Evolutionary conservation across 2,329 filamentous ascomycete species (phyloP).

Genomic region (Apiospora sp.): DNA sequence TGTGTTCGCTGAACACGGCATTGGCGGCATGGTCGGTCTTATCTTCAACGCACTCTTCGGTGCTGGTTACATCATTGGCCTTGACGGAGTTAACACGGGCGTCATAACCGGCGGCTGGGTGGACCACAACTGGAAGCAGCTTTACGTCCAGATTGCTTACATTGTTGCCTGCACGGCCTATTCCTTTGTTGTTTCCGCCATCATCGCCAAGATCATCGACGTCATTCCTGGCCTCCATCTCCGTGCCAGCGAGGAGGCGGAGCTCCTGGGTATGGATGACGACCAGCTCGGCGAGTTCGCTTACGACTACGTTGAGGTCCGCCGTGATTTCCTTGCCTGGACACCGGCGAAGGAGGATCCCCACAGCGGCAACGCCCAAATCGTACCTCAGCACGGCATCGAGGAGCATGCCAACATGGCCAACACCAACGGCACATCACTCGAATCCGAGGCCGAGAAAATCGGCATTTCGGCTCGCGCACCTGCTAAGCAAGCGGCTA

Average conservation of each 20-base stretch:
- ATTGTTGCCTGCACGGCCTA: slow-evolving; percentile 72
- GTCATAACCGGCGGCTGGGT: slow-evolving; percentile 72
- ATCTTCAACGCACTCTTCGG: slow-evolving; percentile 79
- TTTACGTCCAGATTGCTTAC: slow-evolving; percentile 84
- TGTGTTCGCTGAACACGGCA: slow-evolving; percentile 75
- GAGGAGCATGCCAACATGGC: slow-evolving; percentile 73
- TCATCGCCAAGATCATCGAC: slow-evolving; percentile 79
- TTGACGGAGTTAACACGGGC: slow-evolving; percentile 79
- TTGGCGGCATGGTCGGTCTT: slow-evolving; percentile 74
- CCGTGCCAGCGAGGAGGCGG: slow-evolving; percentile 81
- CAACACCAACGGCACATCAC: slow-evolving; percentile 59
- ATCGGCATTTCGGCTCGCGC: slow-evolving; percentile 39
- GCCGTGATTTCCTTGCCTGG: slow-evolving; percentile 88
- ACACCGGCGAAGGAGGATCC: slow-evolving; percentile 77
- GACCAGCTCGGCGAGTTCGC: slow-evolving; percentile 91
- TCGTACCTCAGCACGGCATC: slow-evolving; percentile 77
- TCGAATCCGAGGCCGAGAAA: slow-evolving; percentile 48
- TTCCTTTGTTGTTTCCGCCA: slow-evolving; percentile 75
- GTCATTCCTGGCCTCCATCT: slow-evolving; percentile 79
- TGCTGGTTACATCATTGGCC: slow-evolving; percentile 73
- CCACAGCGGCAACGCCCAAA: slow-evolving; percentile 61
- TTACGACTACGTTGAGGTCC: slow-evolving; percentile 90
- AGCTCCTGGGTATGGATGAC: slow-evolving; percentile 88
- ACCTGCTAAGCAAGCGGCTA: slow-evolving; percentile 35
- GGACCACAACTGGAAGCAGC: slow-evolving; percentile 75